phyloP scores from a whole-genome alignment of 345 rosid genomes.

The Brassica rapa region DNA sequence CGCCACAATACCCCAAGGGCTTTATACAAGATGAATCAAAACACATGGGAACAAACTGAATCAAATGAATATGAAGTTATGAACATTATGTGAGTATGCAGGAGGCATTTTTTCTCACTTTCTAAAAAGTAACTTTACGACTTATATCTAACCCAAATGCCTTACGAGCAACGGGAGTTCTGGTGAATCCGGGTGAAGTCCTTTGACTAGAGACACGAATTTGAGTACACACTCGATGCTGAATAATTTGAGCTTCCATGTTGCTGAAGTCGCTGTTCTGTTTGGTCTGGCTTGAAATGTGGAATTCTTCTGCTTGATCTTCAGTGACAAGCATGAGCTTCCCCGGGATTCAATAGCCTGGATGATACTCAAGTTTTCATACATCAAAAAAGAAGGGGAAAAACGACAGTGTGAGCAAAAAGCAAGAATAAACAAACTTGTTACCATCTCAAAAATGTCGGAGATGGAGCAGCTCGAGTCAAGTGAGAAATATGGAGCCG shows the following conservation, averaged over 20 bases:
- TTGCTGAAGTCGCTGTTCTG: constrained; percentile 32
- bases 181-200: constrained; percentile 55
- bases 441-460: constrained; percentile 76
- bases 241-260: constrained; percentile 75
- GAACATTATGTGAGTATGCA: constrained; percentile 3
- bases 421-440: constrained; percentile 1
- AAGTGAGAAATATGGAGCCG: constrained; percentile 61
- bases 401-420: neutral
- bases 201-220: constrained; percentile 69
- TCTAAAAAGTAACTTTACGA: neutral
- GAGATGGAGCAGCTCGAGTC: constrained; percentile 64
- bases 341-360: constrained; percentile 60
- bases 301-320: constrained; percentile 42
- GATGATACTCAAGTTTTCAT: constrained; percentile 20
- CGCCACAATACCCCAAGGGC: constrained; percentile 2
- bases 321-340: constrained; percentile 46
- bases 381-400: neutral
- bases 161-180: constrained; percentile 53
- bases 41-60: constrained; percentile 26
- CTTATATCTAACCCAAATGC: constrained; percentile 32
- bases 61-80: constrained; percentile 32
- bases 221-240: constrained; percentile 53
- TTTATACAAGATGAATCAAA: constrained; percentile 31
- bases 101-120: neutral
- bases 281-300: constrained; percentile 39